Conservation (phyloP, 2,329 filamentous ascomycete species). For the Colletotrichum sansevieriae region DNA sequence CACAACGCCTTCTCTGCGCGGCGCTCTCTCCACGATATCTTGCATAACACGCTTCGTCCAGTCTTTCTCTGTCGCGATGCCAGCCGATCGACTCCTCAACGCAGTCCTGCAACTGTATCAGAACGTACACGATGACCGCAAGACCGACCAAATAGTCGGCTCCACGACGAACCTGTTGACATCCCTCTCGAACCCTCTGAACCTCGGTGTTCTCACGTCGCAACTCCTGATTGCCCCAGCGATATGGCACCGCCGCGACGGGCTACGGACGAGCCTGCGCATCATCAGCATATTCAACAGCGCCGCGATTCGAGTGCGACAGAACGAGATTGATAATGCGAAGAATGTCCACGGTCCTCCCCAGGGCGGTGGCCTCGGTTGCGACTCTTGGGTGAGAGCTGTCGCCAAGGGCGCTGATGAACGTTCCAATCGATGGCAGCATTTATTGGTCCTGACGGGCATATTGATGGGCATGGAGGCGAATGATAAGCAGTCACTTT, state of each 20-base stretch:
- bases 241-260: constrained; percentile 74
- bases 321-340: constrained; percentile 58
- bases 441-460: constrained; percentile 83
- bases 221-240: constrained; percentile 79
- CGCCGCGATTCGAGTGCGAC: constrained; percentile 68
- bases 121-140: constrained; percentile 63
- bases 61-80: constrained; percentile 59
- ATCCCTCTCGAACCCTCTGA: constrained; percentile 79
- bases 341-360: constrained; percentile 46
- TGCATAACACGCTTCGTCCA: background rate
- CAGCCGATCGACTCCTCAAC: constrained; percentile 75
- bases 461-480: constrained; percentile 82
- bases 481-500: constrained; percentile 73
- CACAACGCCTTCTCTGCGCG: background rate
- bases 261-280: constrained; percentile 72
- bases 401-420: constrained; percentile 70
- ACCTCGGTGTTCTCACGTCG: constrained; percentile 78
- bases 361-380: constrained; percentile 59
- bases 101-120: constrained; percentile 73
- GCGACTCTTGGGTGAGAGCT: constrained; percentile 68
- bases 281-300: constrained; percentile 80
- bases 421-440: constrained; percentile 80
- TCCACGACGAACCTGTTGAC: constrained; percentile 77
- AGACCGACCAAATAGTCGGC: constrained; percentile 70
- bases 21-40: background rate